A percentile compares a stretch with the other conserved stretches of the same genome.
These are phyloP conservation scores for Monosporascus cannonballus DNA, from an alignment of 2,329 filamentous ascomycete genomes.

Conservation along the genomic window DNA sequence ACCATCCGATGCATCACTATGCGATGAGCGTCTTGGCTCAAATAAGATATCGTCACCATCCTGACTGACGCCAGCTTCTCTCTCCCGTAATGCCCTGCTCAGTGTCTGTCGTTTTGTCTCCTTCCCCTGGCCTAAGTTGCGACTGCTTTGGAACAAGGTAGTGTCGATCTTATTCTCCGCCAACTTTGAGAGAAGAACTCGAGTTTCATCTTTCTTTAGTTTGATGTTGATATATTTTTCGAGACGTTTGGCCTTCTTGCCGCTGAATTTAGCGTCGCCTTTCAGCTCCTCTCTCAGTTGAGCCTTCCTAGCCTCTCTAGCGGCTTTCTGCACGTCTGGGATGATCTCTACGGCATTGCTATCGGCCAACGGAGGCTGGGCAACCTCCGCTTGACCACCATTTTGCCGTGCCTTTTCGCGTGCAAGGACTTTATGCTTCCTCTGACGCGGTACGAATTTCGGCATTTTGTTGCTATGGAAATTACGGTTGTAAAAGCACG, in stretches of 20 bases:
- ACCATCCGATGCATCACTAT: slow-evolving; percentile 26
- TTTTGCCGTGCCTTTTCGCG: slow-evolving; percentile 48
- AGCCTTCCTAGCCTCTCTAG: slow-evolving; percentile 47
- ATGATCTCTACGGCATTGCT: slow-evolving; percentile 50
- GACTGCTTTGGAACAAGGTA: slow-evolving; percentile 71
- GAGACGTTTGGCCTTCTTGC: slow-evolving; percentile 60
- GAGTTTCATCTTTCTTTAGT: slow-evolving; percentile 87
- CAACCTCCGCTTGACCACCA: slow-evolving; percentile 32
- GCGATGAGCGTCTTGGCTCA: slow-evolving; percentile 30
- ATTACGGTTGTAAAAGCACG: slow-evolving; percentile 1
- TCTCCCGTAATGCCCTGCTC: slow-evolving; percentile 56
- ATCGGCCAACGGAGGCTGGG: slow-evolving; percentile 31
- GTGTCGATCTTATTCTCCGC: slow-evolving; percentile 76
- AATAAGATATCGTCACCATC: slow-evolving; percentile 52
- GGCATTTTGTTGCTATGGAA: slow-evolving; percentile 32
- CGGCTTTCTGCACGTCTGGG: slow-evolving; percentile 37
- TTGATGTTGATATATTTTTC: slow-evolving; percentile 80
- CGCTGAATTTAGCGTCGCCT: slow-evolving; percentile 49
- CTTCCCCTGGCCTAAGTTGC: slow-evolving; percentile 64
- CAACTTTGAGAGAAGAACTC: slow-evolving; percentile 76
- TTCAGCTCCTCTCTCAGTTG: slow-evolving; percentile 48
- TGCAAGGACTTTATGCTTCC: slow-evolving; percentile 64
- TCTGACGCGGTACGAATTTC: slow-evolving; percentile 56
- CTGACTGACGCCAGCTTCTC: slow-evolving; percentile 55
- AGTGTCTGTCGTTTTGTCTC: slow-evolving; percentile 68